A percentile compares a stretch with the other conserved stretches of the same genome.
These are phyloP conservation scores for Dipteronia dyeriana DNA, from an alignment of 345 rosid species.

Conservation along the genomic window DNA sequence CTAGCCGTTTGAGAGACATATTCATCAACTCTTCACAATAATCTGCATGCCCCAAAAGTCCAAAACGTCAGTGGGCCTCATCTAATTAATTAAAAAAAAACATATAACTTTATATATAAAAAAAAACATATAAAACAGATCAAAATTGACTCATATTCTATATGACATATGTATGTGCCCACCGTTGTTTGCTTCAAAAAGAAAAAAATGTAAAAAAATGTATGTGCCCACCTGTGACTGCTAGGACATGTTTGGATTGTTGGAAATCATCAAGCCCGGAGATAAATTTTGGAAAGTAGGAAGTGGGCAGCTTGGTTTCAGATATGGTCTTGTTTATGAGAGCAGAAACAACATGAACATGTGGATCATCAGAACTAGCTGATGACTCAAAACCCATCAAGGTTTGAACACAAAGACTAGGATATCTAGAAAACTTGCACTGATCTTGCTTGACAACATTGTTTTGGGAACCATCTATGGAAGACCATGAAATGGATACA, in stretches of 20 bases:
- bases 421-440: conserved; percentile 56
- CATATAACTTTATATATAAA: no score
- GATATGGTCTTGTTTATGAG: conserved; percentile 63
- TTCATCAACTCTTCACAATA: conserved; percentile 49
- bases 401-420: conserved; percentile 59
- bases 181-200: no score
- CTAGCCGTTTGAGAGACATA: conserved; percentile 58
- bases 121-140: no score
- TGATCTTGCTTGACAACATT: conserved; percentile 27
- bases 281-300: conserved; percentile 35
- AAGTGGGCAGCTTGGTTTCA: conserved; percentile 40
- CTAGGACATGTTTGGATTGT: conserved; percentile 29
- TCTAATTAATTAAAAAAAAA: background rate
- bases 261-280: conserved; percentile 17
- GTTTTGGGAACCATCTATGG: conserved; percentile 28
- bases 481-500: conserved; percentile 18
- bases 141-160: no score
- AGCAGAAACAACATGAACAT: conserved; percentile 39
- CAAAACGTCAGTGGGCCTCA: background rate
- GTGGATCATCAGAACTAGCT: background rate
- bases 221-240: conserved; percentile 39
- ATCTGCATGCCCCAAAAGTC: conserved; percentile 32
- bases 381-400: conserved; percentile 31
- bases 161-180: background rate
- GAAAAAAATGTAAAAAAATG: no score